phyloP scores from a whole-genome alignment of 306 rosid species.

The Quercus gilva region DNA sequence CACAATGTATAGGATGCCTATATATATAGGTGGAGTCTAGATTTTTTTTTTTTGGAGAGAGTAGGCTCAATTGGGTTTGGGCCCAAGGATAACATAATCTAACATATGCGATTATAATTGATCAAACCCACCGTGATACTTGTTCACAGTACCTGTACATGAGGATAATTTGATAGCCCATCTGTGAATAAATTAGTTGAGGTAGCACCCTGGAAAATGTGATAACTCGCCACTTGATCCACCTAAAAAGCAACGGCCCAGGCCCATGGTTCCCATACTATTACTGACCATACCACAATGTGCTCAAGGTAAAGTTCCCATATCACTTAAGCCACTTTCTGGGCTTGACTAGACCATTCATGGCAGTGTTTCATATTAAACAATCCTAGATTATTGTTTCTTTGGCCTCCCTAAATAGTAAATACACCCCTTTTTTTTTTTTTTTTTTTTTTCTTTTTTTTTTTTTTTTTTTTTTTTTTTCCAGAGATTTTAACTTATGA shows the following conservation, averaged over 20 bases:
- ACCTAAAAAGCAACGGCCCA: constrained; percentile 32
- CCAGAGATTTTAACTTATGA: no score
- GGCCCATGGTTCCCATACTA: constrained; percentile 49
- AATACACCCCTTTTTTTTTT: no score
- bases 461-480: no score
- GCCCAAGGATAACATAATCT: no score
- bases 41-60: no score
- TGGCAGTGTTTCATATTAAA: constrained; percentile 55
- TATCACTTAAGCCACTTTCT: constrained; percentile 82
- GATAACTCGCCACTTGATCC: constrained; percentile 71
- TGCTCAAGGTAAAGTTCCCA: constrained; percentile 66
- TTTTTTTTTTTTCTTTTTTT: no score
- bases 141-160: constrained; percentile 53
- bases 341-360: constrained; percentile 72
- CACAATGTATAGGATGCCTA: no score
- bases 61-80: no score
- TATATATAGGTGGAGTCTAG: no score
- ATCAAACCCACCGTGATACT: constrained; percentile 51
- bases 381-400: constrained; percentile 69
- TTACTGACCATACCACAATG: constrained; percentile 84
- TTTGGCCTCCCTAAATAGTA: constrained; percentile 61
- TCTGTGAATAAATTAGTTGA: constrained; percentile 49
- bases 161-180: constrained; percentile 32
- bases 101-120: constrained; percentile 11
- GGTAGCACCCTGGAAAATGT: constrained; percentile 42